Evolutionary conservation across 1,284 basidiomycete species (phyloP), one percentile per base, ranked within the genome.

Genomic region (Lentinus polychrous): DNA sequence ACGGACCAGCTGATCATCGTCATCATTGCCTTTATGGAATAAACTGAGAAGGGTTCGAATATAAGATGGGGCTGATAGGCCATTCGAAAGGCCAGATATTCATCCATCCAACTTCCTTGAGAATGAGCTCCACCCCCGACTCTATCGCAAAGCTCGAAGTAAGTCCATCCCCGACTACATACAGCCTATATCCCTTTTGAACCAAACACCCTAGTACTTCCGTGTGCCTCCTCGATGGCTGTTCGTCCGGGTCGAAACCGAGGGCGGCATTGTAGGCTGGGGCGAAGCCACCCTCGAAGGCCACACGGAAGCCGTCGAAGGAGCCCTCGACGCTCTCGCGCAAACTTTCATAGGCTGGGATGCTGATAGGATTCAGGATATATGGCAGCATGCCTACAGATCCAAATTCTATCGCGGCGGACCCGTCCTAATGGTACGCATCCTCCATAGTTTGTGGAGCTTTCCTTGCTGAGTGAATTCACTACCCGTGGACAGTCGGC

Each of bases 271-370:
- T 31, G 73, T 88, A 22, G 86, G 86, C 23, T 90, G 86, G 79
- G 80, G 79, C 6, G 81, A 82, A 65, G 76, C 69, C 31, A 82
- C 80, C 0, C 70, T 84, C 12, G 81, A 83, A 63, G 82, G 83
- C 6, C 82, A 89, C 58, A 85, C 83, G 3, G 84, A 90, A 65
- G 84, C 86, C 2, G 76, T 90, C 8, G 83, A 88, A 65, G 86
- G 85, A 17, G 81, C 83, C 20, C 74, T 80, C 56, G 59, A 67
- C 32, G 85, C 88, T 52, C 73, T 90, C 22, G 65, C 69, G 14
- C 68, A 79, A 50, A 72, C 81, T 41, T 87, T 85, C 57, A 57
- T 79, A n/a, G 80, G 82, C 24, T 78, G 75, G 70, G 75, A 85
- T 56, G 77, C 81, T 1, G 79, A 84, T 60, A 77, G 78, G 52